Evolutionary conservation across 31 red algal genomes (phyloP), one percentile per base, ranked within the genome.

Genomic region (Porphyra umbilicalis): DNA sequence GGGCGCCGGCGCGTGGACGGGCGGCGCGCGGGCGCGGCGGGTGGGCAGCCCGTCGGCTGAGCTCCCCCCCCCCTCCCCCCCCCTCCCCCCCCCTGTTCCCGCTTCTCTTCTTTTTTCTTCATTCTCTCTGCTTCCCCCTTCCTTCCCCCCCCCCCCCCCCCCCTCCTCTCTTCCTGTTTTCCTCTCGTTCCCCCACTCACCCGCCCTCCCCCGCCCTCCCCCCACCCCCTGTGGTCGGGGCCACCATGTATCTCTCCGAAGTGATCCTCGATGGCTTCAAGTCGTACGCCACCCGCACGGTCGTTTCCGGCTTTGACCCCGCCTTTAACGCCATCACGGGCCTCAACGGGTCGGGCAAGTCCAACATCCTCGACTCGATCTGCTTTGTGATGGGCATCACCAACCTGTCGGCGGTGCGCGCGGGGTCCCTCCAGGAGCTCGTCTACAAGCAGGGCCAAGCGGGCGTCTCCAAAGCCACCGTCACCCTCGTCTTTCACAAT

Each of bases 221-320:
- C 35, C n/a, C n/a, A n/a, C n/a, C n/a, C n/a, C n/a, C n/a, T n/a
- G n/a, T n/a, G n/a, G n/a, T n/a, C n/a, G n/a, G n/a, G n/a, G 36
- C 82, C 34, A 77, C 33, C 77, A 99, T 99, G 97, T 94, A 84
- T 90, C 80, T 99, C 76, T 87, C 89, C 77, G 85, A 96, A 77
- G 85, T 99, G 68, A 96, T 99, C 80, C 81, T 99, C 42, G 94
- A 99, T 75, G 97, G 97, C 34, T 99, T 99, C 92, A 99, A 99
- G 88, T 92, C 89, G 74, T 99, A 99, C 84, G 97, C 97, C 2
- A 83, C 44, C 75, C 93, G 97, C 36, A 99, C 94, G 0, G 85
- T 90, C 44, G 88, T 99, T 7, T 88, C 86, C 32, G 92, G 90
- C 74, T 97, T 99, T 39, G 97, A 99, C 86, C 81, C 94, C 29